Evolutionary conservation across 2,329 filamentous ascomycete genomes (phyloP), one percentile per base, ranked within the genome.

Genomic region (Triangularia verruculosa): DNA sequence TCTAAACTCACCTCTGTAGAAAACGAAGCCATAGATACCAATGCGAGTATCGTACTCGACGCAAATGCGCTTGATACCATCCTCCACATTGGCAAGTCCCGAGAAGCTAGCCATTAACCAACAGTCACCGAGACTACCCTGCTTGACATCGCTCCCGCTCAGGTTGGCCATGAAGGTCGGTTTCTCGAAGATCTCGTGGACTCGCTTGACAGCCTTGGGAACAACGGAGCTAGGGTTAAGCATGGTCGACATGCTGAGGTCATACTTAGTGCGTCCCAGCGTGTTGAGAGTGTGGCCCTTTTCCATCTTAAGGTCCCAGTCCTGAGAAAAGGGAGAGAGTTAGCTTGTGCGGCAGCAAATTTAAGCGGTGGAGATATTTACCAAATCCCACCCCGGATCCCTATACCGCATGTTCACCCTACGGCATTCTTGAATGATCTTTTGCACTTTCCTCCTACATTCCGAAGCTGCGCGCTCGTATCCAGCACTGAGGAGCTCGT

Each of bases 11-110:
- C 84, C 85, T 73, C 92, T 81, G 73, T 90, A 91, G 73, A 96
- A 96, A 57, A 96, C 91, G 71, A 96, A 96, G 1, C 92, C 92
- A 71, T 96, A 96, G 3, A 96, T 92, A 8, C 92, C 92, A 58
- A 95, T 87, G 80, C 80, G 81, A 9, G 84, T 85, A 69, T 96
- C 86, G 52, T 89, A 87, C 54, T 87, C 89, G 28, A 96, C 89
- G 70, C 92, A 96, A 7, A 92, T 83, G 17, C 86, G 83, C 71
- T 90, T 83, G 61, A 96, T 87, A 13, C 90, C 81, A 1, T 83
- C 86, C 55, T 88, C 79, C 65, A 91, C 89, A 66, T 91, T 92
- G 30, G 88, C 88, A 68, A 96, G 80, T 0, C 91, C 91, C 30
- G 89, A 92, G 27, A 96, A 77, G 22, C 89, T 89, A 6, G 91